Conservation (phyloP, 1,284 basidiomycete species). For the Flammula alnicola region DNA sequence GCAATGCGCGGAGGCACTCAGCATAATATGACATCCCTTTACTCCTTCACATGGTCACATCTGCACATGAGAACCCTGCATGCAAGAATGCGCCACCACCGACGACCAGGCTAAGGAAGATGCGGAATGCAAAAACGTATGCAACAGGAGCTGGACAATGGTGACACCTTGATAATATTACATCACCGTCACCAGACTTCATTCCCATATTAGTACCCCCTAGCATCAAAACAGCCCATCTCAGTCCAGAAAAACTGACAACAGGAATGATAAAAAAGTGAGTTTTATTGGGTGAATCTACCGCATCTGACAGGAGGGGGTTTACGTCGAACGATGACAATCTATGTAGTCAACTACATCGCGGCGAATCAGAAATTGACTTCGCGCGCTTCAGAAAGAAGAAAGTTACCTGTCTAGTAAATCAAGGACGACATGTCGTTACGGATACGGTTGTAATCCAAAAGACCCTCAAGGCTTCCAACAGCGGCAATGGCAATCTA, state of each 20-base stretch:
- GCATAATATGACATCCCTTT: too few relatives aligned
- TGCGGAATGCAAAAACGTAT: too few relatives aligned
- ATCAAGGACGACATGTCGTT: constrained; percentile 80
- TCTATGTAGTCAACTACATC: constrained; percentile 5
- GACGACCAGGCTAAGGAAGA: too few relatives aligned
- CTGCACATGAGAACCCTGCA: too few relatives aligned
- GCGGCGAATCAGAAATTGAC: neutral
- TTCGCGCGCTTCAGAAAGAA: neutral
- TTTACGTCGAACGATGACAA: neutral
- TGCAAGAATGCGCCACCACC: too few relatives aligned
- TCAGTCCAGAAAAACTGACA: too few relatives aligned
- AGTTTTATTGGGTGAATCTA: constrained; percentile 9
- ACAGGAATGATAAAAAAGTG: neutral
- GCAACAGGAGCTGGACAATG: too few relatives aligned
- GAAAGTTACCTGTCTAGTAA: constrained; percentile 51
- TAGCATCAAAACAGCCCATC: too few relatives aligned
- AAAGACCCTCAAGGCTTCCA: constrained; percentile 87
- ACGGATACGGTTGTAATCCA: constrained; percentile 84
- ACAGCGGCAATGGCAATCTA: constrained; percentile 83
- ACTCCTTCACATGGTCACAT: too few relatives aligned
- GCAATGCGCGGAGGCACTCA: too few relatives aligned
- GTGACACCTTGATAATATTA: too few relatives aligned
- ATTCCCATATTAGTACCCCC: neutral
- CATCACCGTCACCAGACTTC: too few relatives aligned
- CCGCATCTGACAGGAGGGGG: constrained; percentile 2